phyloP scores from a whole-genome alignment of 2,329 filamentous ascomycete genomes.

The Alternaria hordeiaustralica region DNA sequence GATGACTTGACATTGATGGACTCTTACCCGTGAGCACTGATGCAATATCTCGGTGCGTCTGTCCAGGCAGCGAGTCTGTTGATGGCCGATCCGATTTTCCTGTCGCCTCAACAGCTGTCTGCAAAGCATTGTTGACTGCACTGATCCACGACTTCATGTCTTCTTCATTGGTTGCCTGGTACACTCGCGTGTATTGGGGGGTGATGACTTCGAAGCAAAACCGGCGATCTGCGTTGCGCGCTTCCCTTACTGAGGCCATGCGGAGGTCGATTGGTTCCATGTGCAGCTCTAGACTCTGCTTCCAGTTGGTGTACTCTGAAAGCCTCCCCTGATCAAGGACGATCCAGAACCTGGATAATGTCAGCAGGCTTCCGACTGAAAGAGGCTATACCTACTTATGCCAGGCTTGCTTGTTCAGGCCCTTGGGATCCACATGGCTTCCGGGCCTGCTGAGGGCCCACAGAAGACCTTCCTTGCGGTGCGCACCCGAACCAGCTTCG shows the following conservation, averaged over 20 bases:
- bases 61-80: conserved; percentile 60
- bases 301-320: conserved; percentile 99
- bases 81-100: conserved; percentile 59
- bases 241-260: conserved; percentile 95
- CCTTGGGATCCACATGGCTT: conserved; percentile 92
- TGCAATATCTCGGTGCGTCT: conserved; percentile 83
- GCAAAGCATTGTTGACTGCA: conserved; percentile 95
- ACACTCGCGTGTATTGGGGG: conserved; percentile 92
- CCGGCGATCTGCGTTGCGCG: conserved; percentile 88
- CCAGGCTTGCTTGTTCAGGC: conserved; percentile 96
- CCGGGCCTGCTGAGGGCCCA: conserved; percentile 95
- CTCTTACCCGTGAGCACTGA: conserved; percentile 93
- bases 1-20: conserved; percentile 69
- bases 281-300: conserved; percentile 92
- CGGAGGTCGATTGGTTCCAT: conserved; percentile 98
- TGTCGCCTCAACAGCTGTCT: conserved; percentile 90
- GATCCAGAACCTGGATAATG: conserved; percentile 82
- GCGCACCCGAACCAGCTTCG: conserved; percentile 66
- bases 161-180: conserved; percentile 96
- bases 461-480: conserved; percentile 89
- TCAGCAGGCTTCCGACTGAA: conserved; percentile 31
- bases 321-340: conserved; percentile 95
- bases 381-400: conserved; percentile 77
- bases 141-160: conserved; percentile 98
- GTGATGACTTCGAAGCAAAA: conserved; percentile 99